A percentile compares a stretch with the other conserved stretches of the same genome.
phyloP scores from a whole-genome alignment of 2,329 filamentous ascomycete genomes.

The Fusarium aywerte region DNA sequence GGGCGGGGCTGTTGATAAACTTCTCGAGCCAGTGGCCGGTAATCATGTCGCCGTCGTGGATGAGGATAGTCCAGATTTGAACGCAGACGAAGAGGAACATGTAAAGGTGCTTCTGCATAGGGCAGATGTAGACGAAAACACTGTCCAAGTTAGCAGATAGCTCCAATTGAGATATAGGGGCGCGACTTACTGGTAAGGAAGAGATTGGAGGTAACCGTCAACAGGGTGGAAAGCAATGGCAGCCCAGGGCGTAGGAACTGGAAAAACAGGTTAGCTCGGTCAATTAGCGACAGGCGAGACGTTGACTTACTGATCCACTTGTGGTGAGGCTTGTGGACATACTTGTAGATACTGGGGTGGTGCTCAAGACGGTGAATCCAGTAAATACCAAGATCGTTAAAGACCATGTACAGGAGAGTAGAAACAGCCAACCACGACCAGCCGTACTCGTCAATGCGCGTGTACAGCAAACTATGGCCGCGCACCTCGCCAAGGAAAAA shows the following conservation, averaged over 20 bases:
- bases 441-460: constrained; percentile 53
- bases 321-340: constrained; percentile 61
- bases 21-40: constrained; percentile 59
- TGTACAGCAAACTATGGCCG: constrained; percentile 57
- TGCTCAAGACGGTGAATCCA: constrained; percentile 61
- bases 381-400: constrained; percentile 60
- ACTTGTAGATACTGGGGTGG: constrained; percentile 59
- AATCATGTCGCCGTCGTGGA: constrained; percentile 62
- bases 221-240: constrained; percentile 60
- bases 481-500: constrained; percentile 61
- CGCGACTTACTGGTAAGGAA: constrained; percentile 57
- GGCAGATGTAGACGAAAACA: constrained; percentile 57
- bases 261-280: background rate
- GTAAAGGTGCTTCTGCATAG: constrained; percentile 59
- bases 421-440: constrained; percentile 55
- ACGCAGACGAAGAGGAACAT: constrained; percentile 57
- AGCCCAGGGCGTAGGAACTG: constrained; percentile 60
- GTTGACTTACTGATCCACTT: constrained; percentile 58
- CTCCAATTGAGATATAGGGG: too few species aligned
- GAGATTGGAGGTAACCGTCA: constrained; percentile 58
- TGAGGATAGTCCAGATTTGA: constrained; percentile 62
- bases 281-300: background rate
- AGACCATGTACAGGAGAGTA: constrained; percentile 56
- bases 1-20: constrained; percentile 60
- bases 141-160: constrained; percentile 41